A percentile compares a stretch with the other conserved stretches of the same genome.
phyloP scores from a whole-genome alignment of 1,139 yeast genomes.

The Yamadazyma triangularis region DNA sequence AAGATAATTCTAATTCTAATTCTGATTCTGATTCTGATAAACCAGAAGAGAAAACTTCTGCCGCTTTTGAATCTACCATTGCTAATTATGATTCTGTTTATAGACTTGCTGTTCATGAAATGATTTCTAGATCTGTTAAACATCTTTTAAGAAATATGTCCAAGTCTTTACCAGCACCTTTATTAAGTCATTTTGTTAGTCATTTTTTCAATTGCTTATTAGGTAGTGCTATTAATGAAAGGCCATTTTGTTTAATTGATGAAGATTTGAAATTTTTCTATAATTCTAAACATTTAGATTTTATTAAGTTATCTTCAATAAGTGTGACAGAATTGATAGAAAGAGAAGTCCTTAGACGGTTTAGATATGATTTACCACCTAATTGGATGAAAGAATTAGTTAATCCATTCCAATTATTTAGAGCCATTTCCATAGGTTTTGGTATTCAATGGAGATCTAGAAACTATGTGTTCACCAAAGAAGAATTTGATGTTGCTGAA shows the following conservation, averaged over 20 bases:
- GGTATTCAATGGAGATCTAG: slow-evolving; percentile 85
- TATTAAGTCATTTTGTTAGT: slow-evolving; percentile 56
- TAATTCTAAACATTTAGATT: slow-evolving; percentile 37
- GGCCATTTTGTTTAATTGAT: slow-evolving; percentile 43
- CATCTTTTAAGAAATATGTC: slow-evolving; percentile 60
- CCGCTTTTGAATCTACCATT: slow-evolving; percentile 38
- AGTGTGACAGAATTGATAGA: slow-evolving; percentile 41
- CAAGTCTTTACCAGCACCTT: slow-evolving; percentile 44
- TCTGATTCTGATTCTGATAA: slow-evolving; percentile 23
- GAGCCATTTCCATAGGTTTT: slow-evolving; percentile 70
- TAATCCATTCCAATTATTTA: slow-evolving; percentile 48
- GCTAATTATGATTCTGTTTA: slow-evolving; percentile 46
- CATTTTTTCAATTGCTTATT: slow-evolving; percentile 74
- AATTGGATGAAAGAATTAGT: slow-evolving; percentile 38
- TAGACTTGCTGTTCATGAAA: slow-evolving; percentile 56
- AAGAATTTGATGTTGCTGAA: slow-evolving; percentile 34
- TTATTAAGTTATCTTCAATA: slow-evolving; percentile 41
- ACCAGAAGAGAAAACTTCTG: slow-evolving; percentile 26
- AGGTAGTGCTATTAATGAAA: slow-evolving; percentile 41
- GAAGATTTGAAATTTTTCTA: slow-evolving; percentile 41
- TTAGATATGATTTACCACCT: slow-evolving; percentile 53
- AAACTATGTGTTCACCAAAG: slow-evolving; percentile 46
- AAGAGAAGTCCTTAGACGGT: slow-evolving; percentile 54
- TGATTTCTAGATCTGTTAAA: slow-evolving; percentile 75
- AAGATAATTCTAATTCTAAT: slow-evolving; percentile 27